Evolutionary conservation across 768 basidiomycete species (phyloP), one percentile per base, ranked within the genome.

Genomic region (Pisolithus orientalis): DNA sequence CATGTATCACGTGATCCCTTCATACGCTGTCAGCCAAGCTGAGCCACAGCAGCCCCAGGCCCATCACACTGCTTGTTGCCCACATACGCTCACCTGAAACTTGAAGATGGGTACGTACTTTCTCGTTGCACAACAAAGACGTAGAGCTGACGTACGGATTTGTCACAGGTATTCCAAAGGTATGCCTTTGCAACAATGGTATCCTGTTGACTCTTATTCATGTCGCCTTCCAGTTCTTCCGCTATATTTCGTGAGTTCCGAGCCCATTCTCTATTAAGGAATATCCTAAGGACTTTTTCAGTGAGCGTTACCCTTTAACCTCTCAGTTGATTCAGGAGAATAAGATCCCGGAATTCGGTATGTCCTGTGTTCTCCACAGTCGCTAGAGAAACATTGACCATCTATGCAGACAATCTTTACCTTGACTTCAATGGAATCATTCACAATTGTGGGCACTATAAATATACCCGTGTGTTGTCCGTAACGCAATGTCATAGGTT

Each of bases 271-370:
- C 0, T 17, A 28, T 32, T 14, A 17, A 21, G 5, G 46, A 25
- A 32, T 2, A 14, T 53, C 10, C 54, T 65, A 42, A 70, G 40
- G 8, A 14, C 31, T 24, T 40, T 2, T 2, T 8, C 64, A 95
- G 93, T 56, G 96, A 98, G 75, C 85, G 96, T 55, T 99, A 99
- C 69, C 95, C 96, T 47, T 80, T 99, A 59, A 99, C 94, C 14
- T 98, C 95, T 16, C 96, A 98, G 68, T 78, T 98, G 53, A 96
- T 98, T 57, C 84, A 95, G 69, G 94, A 96, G 75, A 96, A 97
- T 74, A 93, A 94, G 76, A 98, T 99, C 55, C 95, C 94, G 14
- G 96, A 97, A 71, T 99, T 99, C 65, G 95, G 92, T 88, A 56
- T 55, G 79, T 66, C 2, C 44, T 34, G 25, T 7, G 47, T 39